Evolutionary conservation across 2,329 filamentous ascomycete species (phyloP).

Genomic region (Arachnomyces sp.): DNA sequence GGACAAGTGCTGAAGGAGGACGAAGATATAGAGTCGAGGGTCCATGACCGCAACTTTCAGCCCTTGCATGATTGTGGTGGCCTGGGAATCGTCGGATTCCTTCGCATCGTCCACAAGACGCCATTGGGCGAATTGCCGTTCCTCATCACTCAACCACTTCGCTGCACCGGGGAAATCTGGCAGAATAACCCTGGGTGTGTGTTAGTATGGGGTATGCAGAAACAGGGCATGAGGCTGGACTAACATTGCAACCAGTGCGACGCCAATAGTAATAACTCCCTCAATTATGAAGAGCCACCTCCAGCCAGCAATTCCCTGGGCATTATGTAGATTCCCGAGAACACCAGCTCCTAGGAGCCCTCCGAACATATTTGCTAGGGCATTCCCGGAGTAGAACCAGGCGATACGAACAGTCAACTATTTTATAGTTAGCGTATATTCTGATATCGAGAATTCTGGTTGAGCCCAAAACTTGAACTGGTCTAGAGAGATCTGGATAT

Average conservation of each 20-base stretch:
- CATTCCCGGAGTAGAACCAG: slow-evolving; percentile 41
- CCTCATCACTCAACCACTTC: slow-evolving; percentile 43
- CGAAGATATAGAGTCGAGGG: slow-evolving; percentile 32
- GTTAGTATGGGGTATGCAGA: too few relatives aligned
- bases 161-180: slow-evolving; percentile 48
- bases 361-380: slow-evolving; percentile 45
- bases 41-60: slow-evolving; percentile 30
- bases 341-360: slow-evolving; percentile 45
- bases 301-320: slow-evolving; percentile 33
- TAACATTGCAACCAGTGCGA: slow-evolving; percentile 29
- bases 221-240: slow-evolving; percentile 9
- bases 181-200: slow-evolving; percentile 25
- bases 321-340: slow-evolving; percentile 20
- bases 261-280: slow-evolving; percentile 35
- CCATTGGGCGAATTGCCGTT: slow-evolving; percentile 47
- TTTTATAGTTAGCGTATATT: slow-evolving; percentile 32
- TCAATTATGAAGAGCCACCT: slow-evolving; percentile 54
- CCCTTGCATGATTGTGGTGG: slow-evolving; percentile 37
- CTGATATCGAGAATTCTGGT: slow-evolving; percentile 43
- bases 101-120: slow-evolving; percentile 43
- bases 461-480: too few relatives aligned
- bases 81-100: slow-evolving; percentile 34
- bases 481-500: too few relatives aligned
- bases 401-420: slow-evolving; percentile 40
- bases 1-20: slow-evolving; percentile 40